phyloP scores from a whole-genome alignment of 2,329 filamentous ascomycete genomes.

The Alternaria triticimaculans region DNA sequence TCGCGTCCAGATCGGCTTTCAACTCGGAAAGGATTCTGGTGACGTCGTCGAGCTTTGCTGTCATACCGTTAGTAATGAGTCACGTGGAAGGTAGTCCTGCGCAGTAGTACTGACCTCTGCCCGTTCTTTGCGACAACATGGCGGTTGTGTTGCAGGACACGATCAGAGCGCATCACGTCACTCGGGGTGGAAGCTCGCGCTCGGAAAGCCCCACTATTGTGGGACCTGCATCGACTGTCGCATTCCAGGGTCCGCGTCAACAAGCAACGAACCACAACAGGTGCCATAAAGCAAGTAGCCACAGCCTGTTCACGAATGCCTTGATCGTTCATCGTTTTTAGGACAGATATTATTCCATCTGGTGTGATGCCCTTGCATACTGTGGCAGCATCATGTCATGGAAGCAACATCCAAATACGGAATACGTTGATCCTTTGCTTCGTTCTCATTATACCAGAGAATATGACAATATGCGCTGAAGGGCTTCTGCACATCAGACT shows the following conservation, averaged over 20 bases:
- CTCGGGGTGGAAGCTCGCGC: constrained; percentile 7
- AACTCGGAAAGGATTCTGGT: constrained; percentile 68
- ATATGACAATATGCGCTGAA: neutral
- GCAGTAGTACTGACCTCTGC: constrained; percentile 18
- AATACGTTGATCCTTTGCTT: neutral
- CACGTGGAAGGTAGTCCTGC: no score
- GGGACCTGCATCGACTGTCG: constrained; percentile 10
- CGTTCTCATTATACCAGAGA: neutral
- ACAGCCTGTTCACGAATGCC: neutral
- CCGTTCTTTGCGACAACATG: constrained; percentile 21
- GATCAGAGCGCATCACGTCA: neutral
- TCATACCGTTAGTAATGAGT: constrained; percentile 12
- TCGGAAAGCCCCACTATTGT: constrained; percentile 12
- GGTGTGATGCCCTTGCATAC: neutral
- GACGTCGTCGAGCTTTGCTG: constrained; percentile 74
- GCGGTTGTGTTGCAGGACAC: neutral
- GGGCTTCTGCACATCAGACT: neutral
- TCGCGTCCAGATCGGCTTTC: constrained; percentile 66
- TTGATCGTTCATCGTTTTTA: neutral
- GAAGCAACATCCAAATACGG: neutral
- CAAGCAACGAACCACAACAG: constrained; percentile 2
- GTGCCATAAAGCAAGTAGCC: neutral
- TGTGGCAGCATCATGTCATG: neutral
- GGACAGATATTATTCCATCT: neutral
- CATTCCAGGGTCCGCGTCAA: constrained; percentile 1